Percentiles rank a stretch among this genome's conserved stretches.
Evolutionary conservation across 2,329 filamentous ascomycete genomes (phyloP).

Genomic region (Venturia oleaginea): DNA sequence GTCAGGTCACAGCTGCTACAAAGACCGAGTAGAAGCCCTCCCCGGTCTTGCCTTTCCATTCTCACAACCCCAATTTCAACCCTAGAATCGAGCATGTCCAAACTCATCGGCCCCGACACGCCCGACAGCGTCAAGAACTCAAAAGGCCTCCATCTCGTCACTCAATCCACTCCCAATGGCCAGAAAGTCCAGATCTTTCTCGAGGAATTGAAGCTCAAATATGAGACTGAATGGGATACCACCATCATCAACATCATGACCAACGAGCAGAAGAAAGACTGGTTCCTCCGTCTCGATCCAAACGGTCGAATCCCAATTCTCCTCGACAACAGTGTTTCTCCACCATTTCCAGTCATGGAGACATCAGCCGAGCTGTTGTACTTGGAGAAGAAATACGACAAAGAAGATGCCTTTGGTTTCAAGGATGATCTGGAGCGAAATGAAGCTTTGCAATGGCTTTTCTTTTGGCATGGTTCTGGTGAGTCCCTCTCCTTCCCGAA

Average conservation of each 20-base stretch:
- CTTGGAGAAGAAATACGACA: slow-evolving; percentile 37
- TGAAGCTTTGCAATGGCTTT: slow-evolving; percentile 51
- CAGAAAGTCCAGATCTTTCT: slow-evolving; percentile 52
- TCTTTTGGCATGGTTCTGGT: slow-evolving; percentile 43
- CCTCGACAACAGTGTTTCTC: slow-evolving; percentile 46
- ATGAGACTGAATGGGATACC: slow-evolving; percentile 42
- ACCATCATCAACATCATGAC: slow-evolving; percentile 39
- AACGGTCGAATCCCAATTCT: slow-evolving; percentile 60
- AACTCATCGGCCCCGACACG: slow-evolving; percentile 37
- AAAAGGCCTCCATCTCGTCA: slow-evolving; percentile 45
- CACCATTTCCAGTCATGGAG: slow-evolving; percentile 39
- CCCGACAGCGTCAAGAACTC: slow-evolving; percentile 38
- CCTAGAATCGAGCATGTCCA: slow-evolving; percentile 23
- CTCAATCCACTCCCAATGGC: slow-evolving; percentile 42
- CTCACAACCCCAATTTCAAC: not conserved
- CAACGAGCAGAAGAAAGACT: slow-evolving; percentile 58
- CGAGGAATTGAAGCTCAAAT: slow-evolving; percentile 58
- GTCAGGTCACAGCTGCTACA: not conserved
- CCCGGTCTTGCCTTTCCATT: not conserved
- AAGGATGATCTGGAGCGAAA: slow-evolving; percentile 38
- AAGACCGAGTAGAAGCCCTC: not conserved
- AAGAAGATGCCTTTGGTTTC: slow-evolving; percentile 38
- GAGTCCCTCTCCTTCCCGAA: not conserved
- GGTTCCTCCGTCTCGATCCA: slow-evolving; percentile 54
- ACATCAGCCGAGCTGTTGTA: slow-evolving; percentile 25